Base-by-base conservation (phyloP, 2,329 filamentous ascomycete genomes). In the Talaromyces sp. region DNA sequence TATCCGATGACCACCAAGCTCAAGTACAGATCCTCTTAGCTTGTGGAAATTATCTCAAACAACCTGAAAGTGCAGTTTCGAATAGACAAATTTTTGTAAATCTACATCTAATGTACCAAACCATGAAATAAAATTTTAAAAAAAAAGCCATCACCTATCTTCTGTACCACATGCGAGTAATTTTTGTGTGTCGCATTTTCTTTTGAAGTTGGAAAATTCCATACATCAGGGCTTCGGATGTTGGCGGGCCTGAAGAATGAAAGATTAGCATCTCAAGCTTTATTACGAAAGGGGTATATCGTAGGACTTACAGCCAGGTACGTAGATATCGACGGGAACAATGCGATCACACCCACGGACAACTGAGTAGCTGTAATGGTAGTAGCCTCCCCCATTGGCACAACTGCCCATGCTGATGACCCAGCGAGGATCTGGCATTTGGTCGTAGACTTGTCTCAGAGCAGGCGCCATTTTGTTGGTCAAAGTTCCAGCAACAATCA, bases 401-500 rank as follows among this genome's bases (percentile, higher is more conserved):
- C 90, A 94, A 72, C 87, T 90, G 27, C 90, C 90, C 91, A 94
- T 94, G 71, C 87, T 90, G 71, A 89, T 85, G 59, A 94, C 91
- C 92, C 92, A 96, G 70, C 91, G 85, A 40, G 92, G 92, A 55
- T 96, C 92, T 53, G 92, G 92, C 92, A 96, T 96, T 82, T 96
- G 92, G 78, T 96, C 91, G 80, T 96, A 96, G 66, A 94, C 90
- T 80, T 94, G 91, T 76, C 92, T 86, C 72, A 96, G 82, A 51
- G 91, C 92, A 16, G 91, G 91, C 1, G 91, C 91, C 92, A 96
- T 96, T 83, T 96, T 96, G 83, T 96, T 96, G 70, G 91, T 96
- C 68, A 96, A 84, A 42, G 91, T 96, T 66, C 91, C 91, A 57
- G 91, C 91, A 50, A 95, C 91, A 72, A 95, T 95, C 91, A 95